Percentiles rank a stretch among this genome's conserved stretches.
Conservation (phyloP, 2,329 filamentous ascomycete genomes). For the Aspergillus fumigatiaffinis region DNA sequence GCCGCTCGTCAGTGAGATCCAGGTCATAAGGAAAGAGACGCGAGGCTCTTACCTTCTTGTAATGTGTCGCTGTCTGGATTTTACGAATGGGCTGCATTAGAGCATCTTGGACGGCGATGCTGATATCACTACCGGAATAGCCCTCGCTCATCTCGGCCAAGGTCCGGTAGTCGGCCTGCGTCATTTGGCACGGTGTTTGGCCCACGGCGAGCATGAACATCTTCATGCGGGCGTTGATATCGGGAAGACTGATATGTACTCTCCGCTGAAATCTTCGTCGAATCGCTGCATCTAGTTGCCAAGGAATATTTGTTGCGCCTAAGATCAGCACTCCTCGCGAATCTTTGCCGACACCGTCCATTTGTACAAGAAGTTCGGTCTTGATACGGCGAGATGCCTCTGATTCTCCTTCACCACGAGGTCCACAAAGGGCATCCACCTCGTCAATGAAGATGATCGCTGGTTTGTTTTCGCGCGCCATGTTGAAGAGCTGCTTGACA, state of each 20-base stretch:
- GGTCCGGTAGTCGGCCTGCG: slow-evolving; percentile 70
- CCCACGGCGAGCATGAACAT: slow-evolving; percentile 98
- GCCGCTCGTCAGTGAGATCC: slow-evolving; percentile 7
- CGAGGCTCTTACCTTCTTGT: slow-evolving; percentile 68
- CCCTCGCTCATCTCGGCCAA: slow-evolving; percentile 82
- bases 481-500: slow-evolving; percentile 94
- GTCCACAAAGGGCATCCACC: slow-evolving; percentile 92
- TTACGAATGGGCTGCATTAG: slow-evolving; percentile 96
- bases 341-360: slow-evolving; percentile 98
- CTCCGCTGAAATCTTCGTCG: slow-evolving; percentile 91
- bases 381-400: slow-evolving; percentile 97
- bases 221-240: slow-evolving; percentile 77
- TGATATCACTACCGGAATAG: slow-evolving; percentile 94
- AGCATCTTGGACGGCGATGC: slow-evolving; percentile 90
- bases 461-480: slow-evolving; percentile 96
- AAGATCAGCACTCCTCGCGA: slow-evolving; percentile 90
- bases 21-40: background rate
- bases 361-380: slow-evolving; percentile 95
- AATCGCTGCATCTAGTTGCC: slow-evolving; percentile 96
- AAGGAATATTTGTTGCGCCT: slow-evolving; percentile 96
- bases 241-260: slow-evolving; percentile 92
- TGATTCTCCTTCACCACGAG: slow-evolving; percentile 89
- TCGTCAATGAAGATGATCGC: slow-evolving; percentile 99
- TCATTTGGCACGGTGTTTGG: slow-evolving; percentile 81
- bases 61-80: slow-evolving; percentile 96